Evolutionary conservation across 2,329 filamentous ascomycete species (phyloP).

Genomic region (Drechmeria coniospora): DNA sequence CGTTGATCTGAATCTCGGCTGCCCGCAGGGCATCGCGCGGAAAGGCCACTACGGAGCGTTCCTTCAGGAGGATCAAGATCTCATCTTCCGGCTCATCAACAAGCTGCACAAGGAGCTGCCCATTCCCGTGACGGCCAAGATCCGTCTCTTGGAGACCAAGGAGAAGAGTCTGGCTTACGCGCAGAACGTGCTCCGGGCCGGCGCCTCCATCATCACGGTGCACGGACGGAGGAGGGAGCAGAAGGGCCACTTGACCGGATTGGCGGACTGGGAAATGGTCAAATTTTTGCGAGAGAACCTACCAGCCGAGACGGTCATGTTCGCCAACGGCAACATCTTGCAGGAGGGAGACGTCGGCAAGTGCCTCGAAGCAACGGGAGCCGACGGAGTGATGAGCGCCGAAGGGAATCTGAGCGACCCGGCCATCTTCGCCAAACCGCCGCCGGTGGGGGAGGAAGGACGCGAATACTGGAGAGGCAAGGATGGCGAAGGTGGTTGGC

Average conservation of each 20-base stretch:
- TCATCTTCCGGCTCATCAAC: constrained; percentile 71
- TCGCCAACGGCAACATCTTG: constrained; percentile 91
- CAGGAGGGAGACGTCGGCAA: constrained; percentile 60
- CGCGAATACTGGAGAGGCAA: constrained; percentile 76
- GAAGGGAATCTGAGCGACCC: constrained; percentile 92
- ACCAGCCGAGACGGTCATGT: constrained; percentile 77
- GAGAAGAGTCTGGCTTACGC: constrained; percentile 85
- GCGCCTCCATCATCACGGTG: constrained; percentile 84
- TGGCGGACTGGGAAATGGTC: constrained; percentile 85
- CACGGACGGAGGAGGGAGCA: constrained; percentile 82
- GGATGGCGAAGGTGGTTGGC: constrained; percentile 68
- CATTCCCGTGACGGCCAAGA: constrained; percentile 87
- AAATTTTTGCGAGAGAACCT: constrained; percentile 69
- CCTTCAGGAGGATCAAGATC: constrained; percentile 77
- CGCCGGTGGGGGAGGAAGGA: constrained; percentile 46
- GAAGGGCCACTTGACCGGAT: constrained; percentile 86
- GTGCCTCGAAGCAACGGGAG: constrained; percentile 72
- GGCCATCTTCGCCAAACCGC: constrained; percentile 61
- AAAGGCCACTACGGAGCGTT: constrained; percentile 90
- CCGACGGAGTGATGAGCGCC: constrained; percentile 88
- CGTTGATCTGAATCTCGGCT: constrained; percentile 88
- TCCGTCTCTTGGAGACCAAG: constrained; percentile 71
- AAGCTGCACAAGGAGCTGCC: constrained; percentile 64
- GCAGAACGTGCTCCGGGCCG: constrained; percentile 68
- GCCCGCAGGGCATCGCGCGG: constrained; percentile 86